These are phyloP conservation scores for Auricularia sp. DNA, from an alignment of 768 basidiomycete species.

Conservation along the genomic window DNA sequence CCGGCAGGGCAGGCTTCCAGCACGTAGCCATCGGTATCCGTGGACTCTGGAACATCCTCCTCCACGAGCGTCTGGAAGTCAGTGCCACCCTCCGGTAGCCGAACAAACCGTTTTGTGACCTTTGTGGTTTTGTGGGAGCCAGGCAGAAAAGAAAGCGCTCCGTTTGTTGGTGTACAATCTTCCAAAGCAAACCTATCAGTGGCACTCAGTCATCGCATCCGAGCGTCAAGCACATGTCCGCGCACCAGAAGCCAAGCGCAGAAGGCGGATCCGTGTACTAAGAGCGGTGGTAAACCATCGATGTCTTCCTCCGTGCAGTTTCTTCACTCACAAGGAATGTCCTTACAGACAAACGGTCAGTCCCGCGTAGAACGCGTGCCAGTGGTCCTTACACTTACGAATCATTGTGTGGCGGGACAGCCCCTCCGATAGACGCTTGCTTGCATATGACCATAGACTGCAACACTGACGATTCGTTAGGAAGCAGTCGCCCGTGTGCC, in stretches of 20 bases:
- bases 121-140: slow-evolving; percentile 74
- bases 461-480: slow-evolving; percentile 39
- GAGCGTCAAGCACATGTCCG: slow-evolving; percentile 18
- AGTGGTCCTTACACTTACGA: slow-evolving; percentile 45
- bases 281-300: slow-evolving; percentile 6
- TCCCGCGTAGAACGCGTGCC: background rate
- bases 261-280: slow-evolving; percentile 87
- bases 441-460: slow-evolving; percentile 97
- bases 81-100: slow-evolving; percentile 65
- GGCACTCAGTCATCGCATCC: background rate
- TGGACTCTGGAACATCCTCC: slow-evolving; percentile 14
- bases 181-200: slow-evolving; percentile 21
- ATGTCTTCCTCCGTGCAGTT: background rate
- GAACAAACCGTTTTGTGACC: slow-evolving; percentile 78
- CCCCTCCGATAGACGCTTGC: slow-evolving; percentile 84
- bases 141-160: slow-evolving; percentile 80
- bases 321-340: slow-evolving; percentile 54
- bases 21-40: slow-evolving; percentile 40
- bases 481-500: background rate
- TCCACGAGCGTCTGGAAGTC: slow-evolving; percentile 61
- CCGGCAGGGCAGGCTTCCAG: slow-evolving; percentile 69
- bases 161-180: slow-evolving; percentile 66
- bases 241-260: slow-evolving; percentile 95
- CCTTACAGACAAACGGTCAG: slow-evolving; percentile 23
- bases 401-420: slow-evolving; percentile 89